These are phyloP conservation scores for Bipolaris victoriae DNA, from an alignment of 2,329 filamentous ascomycete species.

Conservation along the genomic window DNA sequence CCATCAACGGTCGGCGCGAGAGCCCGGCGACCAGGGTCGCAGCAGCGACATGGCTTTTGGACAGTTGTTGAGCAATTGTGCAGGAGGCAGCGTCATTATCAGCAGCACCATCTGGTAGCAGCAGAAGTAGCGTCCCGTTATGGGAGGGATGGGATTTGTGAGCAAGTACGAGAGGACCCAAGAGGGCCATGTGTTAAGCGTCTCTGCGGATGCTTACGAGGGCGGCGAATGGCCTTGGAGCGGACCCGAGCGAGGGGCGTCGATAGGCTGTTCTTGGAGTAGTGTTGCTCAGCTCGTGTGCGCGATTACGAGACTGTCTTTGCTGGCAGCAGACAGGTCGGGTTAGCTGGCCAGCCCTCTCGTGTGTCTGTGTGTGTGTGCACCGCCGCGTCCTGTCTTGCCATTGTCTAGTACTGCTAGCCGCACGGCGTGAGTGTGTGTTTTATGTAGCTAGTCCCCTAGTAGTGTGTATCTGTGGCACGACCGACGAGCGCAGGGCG, in stretches of 20 bases:
- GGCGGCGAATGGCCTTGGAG: constrained; percentile 17
- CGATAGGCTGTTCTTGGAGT: constrained; percentile 28
- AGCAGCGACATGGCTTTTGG: not conserved
- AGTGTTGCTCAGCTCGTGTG: constrained; percentile 31
- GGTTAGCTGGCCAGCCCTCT: not conserved
- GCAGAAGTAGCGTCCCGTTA: not conserved
- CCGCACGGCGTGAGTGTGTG: too few relatives aligned
- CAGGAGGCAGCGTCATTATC: not conserved
- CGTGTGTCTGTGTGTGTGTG: constrained; percentile 1
- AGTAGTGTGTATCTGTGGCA: too few relatives aligned
- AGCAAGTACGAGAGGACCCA: not conserved
- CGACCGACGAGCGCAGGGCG: not conserved
- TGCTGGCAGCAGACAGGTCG: constrained; percentile 6
- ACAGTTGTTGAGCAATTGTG: not conserved
- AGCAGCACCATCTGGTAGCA: not conserved
- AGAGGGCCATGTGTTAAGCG: not conserved
- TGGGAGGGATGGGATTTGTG: not conserved
- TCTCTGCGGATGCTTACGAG: not conserved
- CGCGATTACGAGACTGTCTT: constrained; percentile 16
- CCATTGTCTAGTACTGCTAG: too few relatives aligned
- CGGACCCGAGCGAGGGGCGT: constrained; percentile 1
- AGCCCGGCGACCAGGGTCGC: not conserved
- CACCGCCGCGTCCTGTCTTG: constrained; percentile 2
- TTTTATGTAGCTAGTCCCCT: too few relatives aligned
- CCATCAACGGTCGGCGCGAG: constrained; percentile 1